Conservation (phyloP, 192 early-diverging fungal genomes). For the Entrophospora sp. region DNA sequence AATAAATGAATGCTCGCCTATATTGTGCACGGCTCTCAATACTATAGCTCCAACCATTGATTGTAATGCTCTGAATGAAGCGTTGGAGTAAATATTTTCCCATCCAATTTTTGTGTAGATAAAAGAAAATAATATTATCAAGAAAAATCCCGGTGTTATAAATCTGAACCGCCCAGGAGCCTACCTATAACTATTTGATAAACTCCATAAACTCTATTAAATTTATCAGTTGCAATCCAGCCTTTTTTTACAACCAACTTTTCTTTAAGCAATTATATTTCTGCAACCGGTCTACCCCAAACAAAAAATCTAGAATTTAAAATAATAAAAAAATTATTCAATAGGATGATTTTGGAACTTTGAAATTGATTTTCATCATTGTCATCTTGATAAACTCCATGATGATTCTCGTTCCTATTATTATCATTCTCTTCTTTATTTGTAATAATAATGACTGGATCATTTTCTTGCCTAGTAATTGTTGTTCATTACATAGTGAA, state of each 20-base stretch:
- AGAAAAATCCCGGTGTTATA: conserved; percentile 36
- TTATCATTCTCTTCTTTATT: too few relatives aligned
- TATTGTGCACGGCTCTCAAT: conserved; percentile 33
- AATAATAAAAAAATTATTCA: conserved; percentile 33
- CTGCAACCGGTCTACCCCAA: conserved; percentile 44
- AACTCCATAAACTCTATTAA: conserved; percentile 46
- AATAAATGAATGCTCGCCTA: conserved; percentile 35
- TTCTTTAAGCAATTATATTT: conserved; percentile 39
- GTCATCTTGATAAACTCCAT: too few relatives aligned
- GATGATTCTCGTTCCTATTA: too few relatives aligned
- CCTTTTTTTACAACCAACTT: conserved; percentile 31
- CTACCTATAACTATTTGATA: conserved; percentile 34
- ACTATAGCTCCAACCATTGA: conserved; percentile 46
- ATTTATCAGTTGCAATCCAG: conserved; percentile 35
- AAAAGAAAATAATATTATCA: conserved; percentile 32
- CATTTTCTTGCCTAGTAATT: too few relatives aligned
- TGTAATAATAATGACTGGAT: too few relatives aligned
- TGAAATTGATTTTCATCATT: too few relatives aligned
- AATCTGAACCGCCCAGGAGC: conserved; percentile 35
- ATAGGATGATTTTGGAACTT: conserved; percentile 28
- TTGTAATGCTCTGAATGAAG: conserved; percentile 36
- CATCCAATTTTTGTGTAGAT: conserved; percentile 30
- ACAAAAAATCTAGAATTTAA: conserved; percentile 37
- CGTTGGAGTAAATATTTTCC: conserved; percentile 38
- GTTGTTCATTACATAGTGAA: too few relatives aligned